Base-by-base conservation (phyloP, 176 grass and related monocot genomes). In the Phragmites australis region DNA sequence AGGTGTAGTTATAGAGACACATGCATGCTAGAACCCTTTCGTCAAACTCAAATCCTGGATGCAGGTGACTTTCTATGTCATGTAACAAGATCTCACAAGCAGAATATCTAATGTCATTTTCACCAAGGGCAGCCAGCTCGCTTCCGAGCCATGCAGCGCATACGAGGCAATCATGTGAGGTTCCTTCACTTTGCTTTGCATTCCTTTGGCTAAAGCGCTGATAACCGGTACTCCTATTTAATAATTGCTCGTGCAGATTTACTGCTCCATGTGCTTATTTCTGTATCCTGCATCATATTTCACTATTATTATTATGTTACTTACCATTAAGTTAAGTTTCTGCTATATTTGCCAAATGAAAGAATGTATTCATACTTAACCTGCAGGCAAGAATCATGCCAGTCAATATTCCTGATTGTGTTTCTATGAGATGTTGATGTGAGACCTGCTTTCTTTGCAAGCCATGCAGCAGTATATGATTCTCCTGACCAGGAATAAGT, bases 401-500 rank as follows among this genome's bases (percentile, higher is more conserved):
- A 99, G 65, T 99, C 88, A 1, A 95, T 83, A 50, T 89, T 91
- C 70, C 87, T 84, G 79, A 99, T 87, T 89, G 92, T 89, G 85
- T 95, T 99, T 87, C 86, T 94, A 58, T 92, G 90, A 30, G 19
- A 77, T 80, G 67, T 84, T 68, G 88, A 93, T 65, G 85, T 82
- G 65, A 99, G 88, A 42, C 96, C 92, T 47, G 92, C 90, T 86
- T 91, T 99, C 81, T 93, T 99, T 45, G 91, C 53, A 6, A 95
- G 76, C 86, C 77, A 93, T 61, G 96, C 90, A 40, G 82, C 65
- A 5, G 90, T 94, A 61, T 95, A 93, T 34, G 96, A 80, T 89
- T 99, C 92, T 57, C 96, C 96, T 76, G 84, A 81, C 96, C 96
- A 99, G 27, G 96, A 99, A 72, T 93, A 90, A 85, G 92, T 99